Conservation (phyloP, 2,329 filamentous ascomycete species). For the Cercospora janseana region DNA sequence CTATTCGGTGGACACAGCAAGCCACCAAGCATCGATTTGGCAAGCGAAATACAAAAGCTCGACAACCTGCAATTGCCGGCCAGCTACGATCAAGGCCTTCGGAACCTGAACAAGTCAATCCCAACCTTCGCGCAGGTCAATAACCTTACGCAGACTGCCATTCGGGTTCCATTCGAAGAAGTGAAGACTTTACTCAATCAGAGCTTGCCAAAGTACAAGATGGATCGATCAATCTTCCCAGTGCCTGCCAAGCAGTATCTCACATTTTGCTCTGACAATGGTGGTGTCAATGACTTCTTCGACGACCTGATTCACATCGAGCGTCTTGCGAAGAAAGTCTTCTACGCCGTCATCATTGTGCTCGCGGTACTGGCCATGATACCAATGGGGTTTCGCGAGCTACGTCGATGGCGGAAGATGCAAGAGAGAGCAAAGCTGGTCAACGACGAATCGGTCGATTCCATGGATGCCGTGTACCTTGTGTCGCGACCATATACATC, state of each 20-base stretch:
- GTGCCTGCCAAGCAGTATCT: conserved; percentile 79
- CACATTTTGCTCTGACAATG: conserved; percentile 84
- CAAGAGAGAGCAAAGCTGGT: conserved; percentile 67
- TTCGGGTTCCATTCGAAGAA: conserved; percentile 76
- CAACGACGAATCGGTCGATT: conserved; percentile 65
- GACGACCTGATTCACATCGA: conserved; percentile 65
- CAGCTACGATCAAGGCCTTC: conserved; percentile 66
- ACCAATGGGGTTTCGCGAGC: conserved; percentile 78
- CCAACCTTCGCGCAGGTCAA: conserved; percentile 61
- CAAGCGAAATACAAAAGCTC: conserved; percentile 62
- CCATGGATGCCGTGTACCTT: conserved; percentile 86
- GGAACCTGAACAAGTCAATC: conserved; percentile 36
- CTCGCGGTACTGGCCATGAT: conserved; percentile 70
- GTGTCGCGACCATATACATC: conserved; percentile 77
- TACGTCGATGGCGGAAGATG: conserved; percentile 72
- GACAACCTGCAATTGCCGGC: conserved; percentile 67
- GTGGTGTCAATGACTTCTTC: conserved; percentile 82
- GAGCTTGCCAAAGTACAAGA: conserved; percentile 69
- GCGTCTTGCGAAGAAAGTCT: conserved; percentile 67
- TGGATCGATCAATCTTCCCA: conserved; percentile 75
- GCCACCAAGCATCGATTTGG: conserved; percentile 63
- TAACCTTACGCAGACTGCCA: conserved; percentile 72
- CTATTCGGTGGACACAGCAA: conserved; percentile 43
- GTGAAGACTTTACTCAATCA: conserved; percentile 72
- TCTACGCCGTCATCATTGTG: conserved; percentile 70